Percentiles rank a stretch among this genome's conserved stretches.
Evolutionary conservation across 495 filamentous ascomycete genomes (phyloP).

Genomic region (Penicillium mononematosum): DNA sequence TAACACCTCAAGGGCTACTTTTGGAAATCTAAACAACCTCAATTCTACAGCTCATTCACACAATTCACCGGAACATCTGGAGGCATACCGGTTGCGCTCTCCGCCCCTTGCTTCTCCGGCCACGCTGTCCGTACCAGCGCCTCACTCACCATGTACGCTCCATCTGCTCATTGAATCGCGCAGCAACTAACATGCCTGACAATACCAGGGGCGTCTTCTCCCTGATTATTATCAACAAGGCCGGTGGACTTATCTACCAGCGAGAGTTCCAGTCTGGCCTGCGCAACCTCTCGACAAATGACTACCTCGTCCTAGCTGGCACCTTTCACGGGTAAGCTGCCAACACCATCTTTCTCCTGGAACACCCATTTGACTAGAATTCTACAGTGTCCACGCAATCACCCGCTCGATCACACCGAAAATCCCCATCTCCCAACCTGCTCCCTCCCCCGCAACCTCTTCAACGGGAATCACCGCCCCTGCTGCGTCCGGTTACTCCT

Average conservation of each 20-base stretch:
- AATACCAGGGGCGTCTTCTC: constrained; percentile 81
- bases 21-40: not conserved
- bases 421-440: constrained; percentile 32
- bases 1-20: not conserved
- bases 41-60: not conserved
- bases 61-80: not conserved
- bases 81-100: constrained; percentile 18
- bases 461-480: constrained; percentile 27
- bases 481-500: constrained; percentile 30
- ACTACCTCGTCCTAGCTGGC: constrained; percentile 94
- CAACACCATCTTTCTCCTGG: constrained; percentile 10
- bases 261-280: constrained; percentile 82
- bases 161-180: not conserved
- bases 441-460: constrained; percentile 31
- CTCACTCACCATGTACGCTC: constrained; percentile 25
- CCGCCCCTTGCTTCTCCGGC: constrained; percentile 7
- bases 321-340: constrained; percentile 86
- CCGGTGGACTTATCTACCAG: constrained; percentile 93
- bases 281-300: constrained; percentile 85
- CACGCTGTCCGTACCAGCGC: constrained; percentile 17
- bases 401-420: constrained; percentile 73
- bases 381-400: constrained; percentile 75
- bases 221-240: constrained; percentile 97
- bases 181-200: constrained; percentile 19
- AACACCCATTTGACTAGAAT: not conserved